Percentiles rank a stretch among this genome's conserved stretches.
Conservation (phyloP, 2,329 filamentous ascomycete genomes). For the Juglanconis sp. region DNA sequence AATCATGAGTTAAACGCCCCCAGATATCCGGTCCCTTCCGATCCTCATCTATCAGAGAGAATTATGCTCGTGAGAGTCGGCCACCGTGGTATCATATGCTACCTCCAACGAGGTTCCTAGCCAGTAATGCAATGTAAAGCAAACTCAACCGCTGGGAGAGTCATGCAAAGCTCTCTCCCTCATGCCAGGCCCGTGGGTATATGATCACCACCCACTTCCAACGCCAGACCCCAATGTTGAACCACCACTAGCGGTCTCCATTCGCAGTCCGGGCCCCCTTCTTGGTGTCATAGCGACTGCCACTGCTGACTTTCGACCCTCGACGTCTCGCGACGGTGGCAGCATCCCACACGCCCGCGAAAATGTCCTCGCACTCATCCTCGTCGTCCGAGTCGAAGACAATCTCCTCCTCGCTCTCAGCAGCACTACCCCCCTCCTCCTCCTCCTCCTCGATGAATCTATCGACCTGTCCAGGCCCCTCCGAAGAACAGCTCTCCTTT, state of each 20-base stretch:
- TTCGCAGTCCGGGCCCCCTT: not conserved
- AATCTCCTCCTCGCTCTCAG: constrained; percentile 32
- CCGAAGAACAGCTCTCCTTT: constrained; percentile 14
- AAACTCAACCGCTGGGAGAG: not conserved
- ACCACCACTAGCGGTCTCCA: constrained; percentile 4
- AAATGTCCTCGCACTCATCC: constrained; percentile 65
- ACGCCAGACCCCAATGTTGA: not conserved
- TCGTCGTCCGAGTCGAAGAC: constrained; percentile 63
- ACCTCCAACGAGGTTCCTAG: not conserved
- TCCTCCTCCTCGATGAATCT: constrained; percentile 16
- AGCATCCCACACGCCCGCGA: constrained; percentile 59
- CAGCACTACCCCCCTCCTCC: constrained; percentile 18
- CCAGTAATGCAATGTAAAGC: not conserved
- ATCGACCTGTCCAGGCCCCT: not conserved
- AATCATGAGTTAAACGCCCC: not conserved
- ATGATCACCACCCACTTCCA: not conserved
- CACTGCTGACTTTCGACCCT: constrained; percentile 31
- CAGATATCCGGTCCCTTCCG: not conserved
- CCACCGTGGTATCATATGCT: not conserved
- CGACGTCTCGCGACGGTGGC: constrained; percentile 47
- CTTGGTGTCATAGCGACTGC: not conserved
- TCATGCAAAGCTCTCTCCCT: not conserved
- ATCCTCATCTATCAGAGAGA: not conserved
- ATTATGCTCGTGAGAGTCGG: not conserved
- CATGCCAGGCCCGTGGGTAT: not conserved